Evolutionary conservation across 257 asterid genomes (phyloP).

Genomic region (Primulina eburnea): DNA sequence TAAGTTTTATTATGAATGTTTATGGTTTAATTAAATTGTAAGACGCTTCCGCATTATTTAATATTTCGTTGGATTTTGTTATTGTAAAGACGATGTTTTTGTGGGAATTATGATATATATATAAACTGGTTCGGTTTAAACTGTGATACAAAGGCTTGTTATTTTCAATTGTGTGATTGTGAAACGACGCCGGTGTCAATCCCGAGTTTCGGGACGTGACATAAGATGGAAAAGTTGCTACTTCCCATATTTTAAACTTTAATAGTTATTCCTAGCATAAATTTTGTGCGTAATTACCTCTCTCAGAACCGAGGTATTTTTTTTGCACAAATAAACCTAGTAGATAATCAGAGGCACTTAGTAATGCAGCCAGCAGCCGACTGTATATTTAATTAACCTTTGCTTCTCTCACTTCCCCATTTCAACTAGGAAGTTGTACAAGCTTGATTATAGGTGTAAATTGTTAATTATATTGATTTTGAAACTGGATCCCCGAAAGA

Average conservation of each 20-base stretch:
- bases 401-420: not conserved
- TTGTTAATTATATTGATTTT: not conserved
- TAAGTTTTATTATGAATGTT: too few relatives aligned
- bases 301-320: constrained; percentile 1
- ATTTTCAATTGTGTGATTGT: too few relatives aligned
- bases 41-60: too few relatives aligned
- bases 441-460: not conserved
- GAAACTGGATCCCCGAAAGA: not conserved
- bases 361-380: too few relatives aligned
- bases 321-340: not conserved
- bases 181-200: too few relatives aligned
- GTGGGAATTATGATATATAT: too few relatives aligned
- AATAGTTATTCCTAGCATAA: not conserved
- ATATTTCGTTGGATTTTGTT: too few relatives aligned
- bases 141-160: too few relatives aligned
- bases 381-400: not conserved
- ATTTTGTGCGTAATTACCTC: not conserved
- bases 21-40: too few relatives aligned
- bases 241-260: not conserved
- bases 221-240: not conserved
- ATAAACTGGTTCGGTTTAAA: too few relatives aligned
- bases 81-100: too few relatives aligned
- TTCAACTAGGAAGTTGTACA: not conserved
- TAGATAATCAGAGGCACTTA: not conserved
- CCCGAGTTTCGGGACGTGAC: too few relatives aligned